Percentiles rank a stretch among this genome's conserved stretches.
phyloP scores from a whole-genome alignment of 805 yeast species.

The Yarrowia sp. region DNA sequence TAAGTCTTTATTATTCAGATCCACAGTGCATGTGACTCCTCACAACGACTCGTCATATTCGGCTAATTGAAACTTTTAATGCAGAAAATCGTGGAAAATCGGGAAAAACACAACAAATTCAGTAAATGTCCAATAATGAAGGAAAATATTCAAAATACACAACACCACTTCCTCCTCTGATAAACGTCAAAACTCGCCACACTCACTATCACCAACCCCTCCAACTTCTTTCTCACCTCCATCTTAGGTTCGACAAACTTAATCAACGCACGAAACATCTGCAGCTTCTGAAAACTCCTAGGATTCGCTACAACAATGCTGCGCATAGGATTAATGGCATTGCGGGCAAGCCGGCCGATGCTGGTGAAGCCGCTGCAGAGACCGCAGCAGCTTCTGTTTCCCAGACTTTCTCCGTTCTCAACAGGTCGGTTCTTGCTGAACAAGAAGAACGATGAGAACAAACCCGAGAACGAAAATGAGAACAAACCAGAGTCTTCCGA shows the following conservation, averaged over 20 bases:
- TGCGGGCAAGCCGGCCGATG: conserved; percentile 23
- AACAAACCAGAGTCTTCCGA: neutral
- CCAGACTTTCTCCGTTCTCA: neutral
- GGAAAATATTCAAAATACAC: too few species aligned
- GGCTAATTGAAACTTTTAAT: too few species aligned
- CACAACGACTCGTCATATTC: too few species aligned
- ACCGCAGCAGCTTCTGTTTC: neutral
- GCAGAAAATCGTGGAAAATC: too few species aligned
- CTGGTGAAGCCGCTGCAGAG: neutral
- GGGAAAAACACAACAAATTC: too few species aligned
- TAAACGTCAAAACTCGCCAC: too few species aligned
- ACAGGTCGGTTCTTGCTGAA: neutral
- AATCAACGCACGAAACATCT: conserved; percentile 2
- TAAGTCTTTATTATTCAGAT: too few species aligned
- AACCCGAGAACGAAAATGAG: neutral
- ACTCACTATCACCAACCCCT: neutral
- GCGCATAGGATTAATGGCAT: conserved; percentile 31
- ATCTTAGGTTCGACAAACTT: neutral
- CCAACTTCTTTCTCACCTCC: neutral
- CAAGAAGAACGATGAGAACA: neutral
- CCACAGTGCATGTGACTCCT: too few species aligned
- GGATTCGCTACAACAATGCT: conserved; percentile 4
- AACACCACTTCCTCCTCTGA: too few species aligned
- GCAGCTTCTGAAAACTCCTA: neutral
- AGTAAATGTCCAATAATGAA: too few species aligned